phyloP scores from a whole-genome alignment of 306 rosid genomes.

The Cucumis melo region DNA sequence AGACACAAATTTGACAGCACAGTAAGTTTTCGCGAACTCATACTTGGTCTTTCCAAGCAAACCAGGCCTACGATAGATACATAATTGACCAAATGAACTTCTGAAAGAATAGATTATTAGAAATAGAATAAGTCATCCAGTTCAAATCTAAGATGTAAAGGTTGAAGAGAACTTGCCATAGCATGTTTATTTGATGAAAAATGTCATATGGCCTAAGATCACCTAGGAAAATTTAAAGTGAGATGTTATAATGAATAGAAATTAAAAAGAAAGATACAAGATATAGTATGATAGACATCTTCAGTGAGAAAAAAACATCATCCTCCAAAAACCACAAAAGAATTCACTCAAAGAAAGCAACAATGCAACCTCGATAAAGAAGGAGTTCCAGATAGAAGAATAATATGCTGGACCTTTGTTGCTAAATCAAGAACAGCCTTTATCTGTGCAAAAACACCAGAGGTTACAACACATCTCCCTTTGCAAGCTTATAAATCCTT shows the following conservation, averaged over 20 bases:
- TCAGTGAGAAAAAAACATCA: not conserved
- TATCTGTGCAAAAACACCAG: constrained; percentile 39
- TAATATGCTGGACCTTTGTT: constrained; percentile 50
- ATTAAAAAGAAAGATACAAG: not conserved
- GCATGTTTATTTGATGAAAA: constrained; percentile 80
- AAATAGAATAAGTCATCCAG: not conserved
- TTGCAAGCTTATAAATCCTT: not conserved
- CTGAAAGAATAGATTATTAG: not conserved
- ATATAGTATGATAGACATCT: not conserved
- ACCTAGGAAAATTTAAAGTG: constrained; percentile 66
- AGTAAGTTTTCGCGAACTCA: constrained; percentile 75
- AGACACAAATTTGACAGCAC: constrained; percentile 40
- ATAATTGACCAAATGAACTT: constrained; percentile 9
- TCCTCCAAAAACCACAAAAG: not conserved
- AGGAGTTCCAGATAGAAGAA: constrained; percentile 92
- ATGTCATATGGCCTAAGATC: constrained; percentile 84
- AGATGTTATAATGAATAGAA: constrained; percentile 24
- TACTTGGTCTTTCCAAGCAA: constrained; percentile 67
- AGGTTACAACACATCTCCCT: not conserved
- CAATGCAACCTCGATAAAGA: constrained; percentile 84
- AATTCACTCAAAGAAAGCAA: constrained; percentile 15
- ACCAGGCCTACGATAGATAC: constrained; percentile 66
- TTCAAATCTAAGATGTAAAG: constrained; percentile 11
- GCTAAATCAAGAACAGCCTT: constrained; percentile 76
- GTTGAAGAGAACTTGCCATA: constrained; percentile 59